Conservation (phyloP, 192 early-diverging fungal species). For the Coemansia sp. region DNA sequence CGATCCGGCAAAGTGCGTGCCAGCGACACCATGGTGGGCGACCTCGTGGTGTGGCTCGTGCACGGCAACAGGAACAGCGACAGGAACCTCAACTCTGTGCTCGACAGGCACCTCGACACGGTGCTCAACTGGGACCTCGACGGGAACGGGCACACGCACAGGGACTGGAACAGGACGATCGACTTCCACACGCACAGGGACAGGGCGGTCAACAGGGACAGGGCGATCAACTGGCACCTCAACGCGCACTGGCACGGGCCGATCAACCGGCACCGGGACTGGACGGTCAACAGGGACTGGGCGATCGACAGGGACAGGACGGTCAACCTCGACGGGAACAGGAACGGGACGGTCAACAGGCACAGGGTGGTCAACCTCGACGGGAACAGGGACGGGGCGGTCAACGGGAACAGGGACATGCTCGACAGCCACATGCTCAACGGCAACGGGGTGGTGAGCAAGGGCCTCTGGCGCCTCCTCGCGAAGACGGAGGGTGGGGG, state of each 20-base stretch:
- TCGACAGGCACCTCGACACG: too few species aligned
- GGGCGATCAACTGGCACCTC: constrained; percentile 5
- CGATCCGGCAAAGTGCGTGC: neutral
- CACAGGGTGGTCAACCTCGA: constrained; percentile 7
- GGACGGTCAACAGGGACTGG: constrained; percentile 4
- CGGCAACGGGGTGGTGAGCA: too few species aligned
- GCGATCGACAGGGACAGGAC: constrained; percentile 1
- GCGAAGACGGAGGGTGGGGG: constrained; percentile 1
- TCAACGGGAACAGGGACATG: constrained; percentile 2
- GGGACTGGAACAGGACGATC: constrained; percentile 5
- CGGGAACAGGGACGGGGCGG: constrained; percentile 2
- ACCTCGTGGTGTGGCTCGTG: constrained; percentile 2
- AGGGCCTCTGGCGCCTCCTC: constrained; percentile 3
- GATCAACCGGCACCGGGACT: constrained; percentile 7
- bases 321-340: constrained; percentile 5
- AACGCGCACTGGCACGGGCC: neutral
- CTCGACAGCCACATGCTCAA: too few species aligned
- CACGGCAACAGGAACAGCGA: neutral
- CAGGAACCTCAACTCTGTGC: too few species aligned
- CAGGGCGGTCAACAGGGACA: constrained; percentile 3
- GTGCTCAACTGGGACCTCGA: constrained; percentile 2
- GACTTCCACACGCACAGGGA: neutral
- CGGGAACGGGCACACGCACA: constrained; percentile 3
- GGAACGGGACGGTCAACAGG: constrained; percentile 3
- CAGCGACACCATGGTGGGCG: neutral